A percentile compares a stretch with the other conserved stretches of the same genome.
Conservation (phyloP, 192 early-diverging fungal species). For the Coemansia sp. region DNA sequence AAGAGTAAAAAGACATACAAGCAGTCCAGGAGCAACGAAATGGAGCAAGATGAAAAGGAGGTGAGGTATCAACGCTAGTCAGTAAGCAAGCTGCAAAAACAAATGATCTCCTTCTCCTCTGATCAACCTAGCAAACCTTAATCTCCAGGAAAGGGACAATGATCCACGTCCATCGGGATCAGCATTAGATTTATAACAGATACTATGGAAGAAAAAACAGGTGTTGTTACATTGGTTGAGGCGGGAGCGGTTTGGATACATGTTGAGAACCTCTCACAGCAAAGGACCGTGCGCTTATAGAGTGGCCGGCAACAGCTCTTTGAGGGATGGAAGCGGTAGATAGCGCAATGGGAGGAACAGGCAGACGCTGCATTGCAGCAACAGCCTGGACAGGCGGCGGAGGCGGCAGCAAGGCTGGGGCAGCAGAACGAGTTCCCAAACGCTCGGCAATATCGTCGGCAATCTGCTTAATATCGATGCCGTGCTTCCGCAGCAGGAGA, state of each 20-base stretch:
- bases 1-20: too few relatives aligned
- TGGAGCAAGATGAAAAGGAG: too few relatives aligned
- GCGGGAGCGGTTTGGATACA: conserved; percentile 26
- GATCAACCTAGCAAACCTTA: too few relatives aligned
- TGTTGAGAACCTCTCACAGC: conserved; percentile 14
- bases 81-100: too few relatives aligned
- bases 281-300: conserved; percentile 30
- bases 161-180: too few relatives aligned
- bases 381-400: not conserved
- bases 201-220: not conserved
- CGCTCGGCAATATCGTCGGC: conserved; percentile 29
- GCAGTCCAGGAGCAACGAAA: too few relatives aligned
- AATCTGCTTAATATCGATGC: conserved; percentile 48
- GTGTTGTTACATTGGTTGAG: conserved; percentile 1
- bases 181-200: too few relatives aligned
- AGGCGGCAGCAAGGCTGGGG: not conserved
- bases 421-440: not conserved
- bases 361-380: not conserved
- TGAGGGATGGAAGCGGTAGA: conserved; percentile 16
- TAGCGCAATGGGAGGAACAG: not conserved
- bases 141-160: too few relatives aligned
- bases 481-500: conserved; percentile 39
- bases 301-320: conserved; percentile 43
- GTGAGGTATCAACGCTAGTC: too few relatives aligned
- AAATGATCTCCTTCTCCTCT: too few relatives aligned